Percentiles rank a stretch among this genome's conserved stretches.
Evolutionary conservation across 2,329 filamentous ascomycete species (phyloP).

Genomic region (Chrysoporthe deuterocubensis): DNA sequence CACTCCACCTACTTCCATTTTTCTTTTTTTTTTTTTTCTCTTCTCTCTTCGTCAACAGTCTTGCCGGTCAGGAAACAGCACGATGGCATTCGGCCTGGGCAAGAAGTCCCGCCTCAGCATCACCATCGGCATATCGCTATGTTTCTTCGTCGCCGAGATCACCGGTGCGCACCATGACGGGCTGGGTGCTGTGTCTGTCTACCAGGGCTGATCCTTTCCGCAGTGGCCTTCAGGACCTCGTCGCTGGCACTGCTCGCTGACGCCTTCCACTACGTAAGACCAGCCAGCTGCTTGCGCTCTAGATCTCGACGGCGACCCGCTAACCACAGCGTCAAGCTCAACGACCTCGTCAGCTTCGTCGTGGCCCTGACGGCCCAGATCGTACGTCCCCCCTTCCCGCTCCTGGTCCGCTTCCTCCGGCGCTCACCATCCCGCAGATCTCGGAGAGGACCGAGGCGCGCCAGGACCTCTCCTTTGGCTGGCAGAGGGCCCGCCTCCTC

Average conservation of each 20-base stretch:
- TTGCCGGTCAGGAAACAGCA: constrained; percentile 5
- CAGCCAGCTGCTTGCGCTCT: constrained; percentile 6
- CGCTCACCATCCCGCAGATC: constrained; percentile 46
- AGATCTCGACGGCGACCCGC: no score
- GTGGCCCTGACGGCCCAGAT: constrained; percentile 68
- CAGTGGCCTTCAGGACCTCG: constrained; percentile 70
- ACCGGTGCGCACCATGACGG: constrained; percentile 41
- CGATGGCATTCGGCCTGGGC: constrained; percentile 43
- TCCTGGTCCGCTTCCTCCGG: background rate
- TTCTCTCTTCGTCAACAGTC: background rate
- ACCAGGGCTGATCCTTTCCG: background rate
- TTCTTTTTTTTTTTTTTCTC: no score
- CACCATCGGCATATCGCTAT: constrained; percentile 53
- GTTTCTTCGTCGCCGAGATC: constrained; percentile 58
- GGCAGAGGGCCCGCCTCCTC: constrained; percentile 73
- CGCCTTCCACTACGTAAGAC: constrained; percentile 74
- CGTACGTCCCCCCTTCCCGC: constrained; percentile 45
- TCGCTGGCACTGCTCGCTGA: constrained; percentile 76
- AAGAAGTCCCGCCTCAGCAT: constrained; percentile 51
- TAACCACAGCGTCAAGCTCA: constrained; percentile 52
- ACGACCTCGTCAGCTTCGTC: constrained; percentile 71
- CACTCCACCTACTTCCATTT: no score
- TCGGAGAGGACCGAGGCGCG: constrained; percentile 61
- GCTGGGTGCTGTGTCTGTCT: no score
- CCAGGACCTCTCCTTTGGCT: constrained; percentile 70